Conservation (phyloP, 2,329 filamentous ascomycete genomes). For the Didymella keratinophila region DNA sequence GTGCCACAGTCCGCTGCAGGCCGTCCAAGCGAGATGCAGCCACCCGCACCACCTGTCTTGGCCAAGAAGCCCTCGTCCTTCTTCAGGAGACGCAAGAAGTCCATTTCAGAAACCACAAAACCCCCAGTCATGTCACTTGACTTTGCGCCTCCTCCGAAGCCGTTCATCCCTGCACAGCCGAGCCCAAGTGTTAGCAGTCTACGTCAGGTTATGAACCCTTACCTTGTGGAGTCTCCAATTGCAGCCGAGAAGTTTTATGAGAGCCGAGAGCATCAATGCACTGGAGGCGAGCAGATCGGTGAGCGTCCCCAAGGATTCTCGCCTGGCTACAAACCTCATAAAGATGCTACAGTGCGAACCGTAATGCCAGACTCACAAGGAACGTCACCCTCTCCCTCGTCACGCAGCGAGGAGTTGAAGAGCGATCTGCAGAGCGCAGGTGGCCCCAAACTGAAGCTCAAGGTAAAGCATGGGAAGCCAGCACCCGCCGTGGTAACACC, state of each 20-base stretch:
- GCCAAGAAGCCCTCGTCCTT: slow-evolving; percentile 95
- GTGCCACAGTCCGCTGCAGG: slow-evolving; percentile 37
- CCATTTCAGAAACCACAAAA: slow-evolving; percentile 71
- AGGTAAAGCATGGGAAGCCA: slow-evolving; percentile 47
- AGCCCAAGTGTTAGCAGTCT: slow-evolving; percentile 76
- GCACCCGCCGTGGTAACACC: slow-evolving; percentile 28
- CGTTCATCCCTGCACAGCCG: slow-evolving; percentile 43
- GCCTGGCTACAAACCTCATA: slow-evolving; percentile 76
- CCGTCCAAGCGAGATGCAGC: slow-evolving; percentile 34
- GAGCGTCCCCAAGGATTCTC: slow-evolving; percentile 70
- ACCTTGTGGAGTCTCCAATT: slow-evolving; percentile 59
- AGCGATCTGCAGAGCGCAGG: slow-evolving; percentile 32
- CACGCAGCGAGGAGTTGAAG: slow-evolving; percentile 41
- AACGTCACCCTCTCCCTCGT: slow-evolving; percentile 30
- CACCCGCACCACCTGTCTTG: slow-evolving; percentile 54
- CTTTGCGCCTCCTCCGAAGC: slow-evolving; percentile 44
- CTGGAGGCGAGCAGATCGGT: slow-evolving; percentile 38
- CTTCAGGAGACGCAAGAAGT: slow-evolving; percentile 93
- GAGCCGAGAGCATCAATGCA: slow-evolving; percentile 38
- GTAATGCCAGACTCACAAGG: slow-evolving; percentile 60
- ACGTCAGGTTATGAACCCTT: slow-evolving; percentile 86
- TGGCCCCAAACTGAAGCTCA: slow-evolving; percentile 53
- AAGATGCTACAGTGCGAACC: slow-evolving; percentile 74
- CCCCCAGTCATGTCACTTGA: slow-evolving; percentile 65
- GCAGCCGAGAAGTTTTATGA: slow-evolving; percentile 37